These are phyloP conservation scores for Didymella lethalis DNA, from an alignment of 2,329 filamentous ascomycete genomes.

Conservation along the genomic window DNA sequence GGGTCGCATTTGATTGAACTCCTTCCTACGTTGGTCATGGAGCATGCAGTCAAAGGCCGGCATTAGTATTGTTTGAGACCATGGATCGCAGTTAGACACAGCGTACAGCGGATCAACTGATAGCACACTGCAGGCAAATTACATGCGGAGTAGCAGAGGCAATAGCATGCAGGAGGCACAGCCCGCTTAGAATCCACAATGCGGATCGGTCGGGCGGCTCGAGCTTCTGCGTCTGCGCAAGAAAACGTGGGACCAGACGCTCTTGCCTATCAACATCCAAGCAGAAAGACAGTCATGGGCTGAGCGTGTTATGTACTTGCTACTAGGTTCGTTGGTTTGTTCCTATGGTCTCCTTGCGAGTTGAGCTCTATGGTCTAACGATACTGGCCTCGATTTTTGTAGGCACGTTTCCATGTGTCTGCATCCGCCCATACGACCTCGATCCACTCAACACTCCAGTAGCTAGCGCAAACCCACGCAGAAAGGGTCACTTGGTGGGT, in stretches of 20 bases:
- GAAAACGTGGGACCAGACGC: not conserved
- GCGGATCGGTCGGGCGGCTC: not conserved
- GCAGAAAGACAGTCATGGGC: not conserved
- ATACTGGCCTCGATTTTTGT: not conserved
- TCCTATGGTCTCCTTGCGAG: no score
- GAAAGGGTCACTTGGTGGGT: not conserved
- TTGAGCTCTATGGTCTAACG: no score
- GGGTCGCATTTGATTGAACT: slow-evolving; percentile 6
- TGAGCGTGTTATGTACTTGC: no score
- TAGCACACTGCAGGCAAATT: not conserved
- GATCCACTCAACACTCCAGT: not conserved
- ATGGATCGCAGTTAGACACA: not conserved
- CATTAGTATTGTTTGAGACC: not conserved
- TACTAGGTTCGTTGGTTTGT: no score
- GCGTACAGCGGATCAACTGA: not conserved
- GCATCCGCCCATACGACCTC: not conserved
- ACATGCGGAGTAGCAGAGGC: not conserved
- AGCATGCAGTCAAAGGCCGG: not conserved
- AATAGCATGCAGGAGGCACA: not conserved
- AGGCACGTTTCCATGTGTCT: not conserved
- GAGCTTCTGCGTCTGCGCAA: not conserved
- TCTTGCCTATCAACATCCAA: not conserved
- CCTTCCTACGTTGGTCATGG: not conserved
- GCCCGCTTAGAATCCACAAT: not conserved
- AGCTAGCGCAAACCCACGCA: not conserved